Base-by-base conservation (phyloP, 305 asterid genomes). In the Galium porrigens region DNA sequence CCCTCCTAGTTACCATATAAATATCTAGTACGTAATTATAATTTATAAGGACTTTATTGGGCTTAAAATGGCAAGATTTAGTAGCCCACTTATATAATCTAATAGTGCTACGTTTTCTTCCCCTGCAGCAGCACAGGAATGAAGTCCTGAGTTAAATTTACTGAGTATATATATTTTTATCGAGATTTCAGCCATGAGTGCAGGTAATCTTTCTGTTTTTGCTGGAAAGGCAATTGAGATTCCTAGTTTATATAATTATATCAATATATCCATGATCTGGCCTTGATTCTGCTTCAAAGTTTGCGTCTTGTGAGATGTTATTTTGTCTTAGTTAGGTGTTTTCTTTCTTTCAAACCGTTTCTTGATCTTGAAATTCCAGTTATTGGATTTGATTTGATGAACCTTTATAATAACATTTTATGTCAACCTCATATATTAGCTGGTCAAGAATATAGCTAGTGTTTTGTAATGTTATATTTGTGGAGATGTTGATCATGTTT, bases 171-270 rank as follows among this genome's bases (percentile, higher is more conserved):
- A 46, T 46, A 14, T 48, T 44, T 0, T 6, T 5, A 58, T 58
- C 60, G 34, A 68, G 42, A 55, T 63, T 32, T 30, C 32, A 12
- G 53, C 30, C 18, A 70, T 70, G 74, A 63, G 65, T 7, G 74
- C 74, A 1, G 69, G 74, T 70, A 70, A 32, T 57, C 34, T 41
- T 10, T 49, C 54, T 39, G 15, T 44, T 7, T 58, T 42, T 33
- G 64, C 20, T 6, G 2, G 48, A 34, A n/a, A 33, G 44, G 44
- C 27, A 60, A 32, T 4, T 17, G 68, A 49, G 49, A 33, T 34
- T 32, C 34, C 48, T 64, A 8, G 59, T 10, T 64, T 64, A 29
- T 12, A 10, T 44, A 41, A 32, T 49, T 51, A 5, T 32, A 64
- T 27, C 58, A 27, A 48, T 63, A 63, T 22, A 44, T 46, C 15